phyloP scores from a whole-genome alignment of 768 basidiomycete genomes.

The Crucibulum laeve region DNA sequence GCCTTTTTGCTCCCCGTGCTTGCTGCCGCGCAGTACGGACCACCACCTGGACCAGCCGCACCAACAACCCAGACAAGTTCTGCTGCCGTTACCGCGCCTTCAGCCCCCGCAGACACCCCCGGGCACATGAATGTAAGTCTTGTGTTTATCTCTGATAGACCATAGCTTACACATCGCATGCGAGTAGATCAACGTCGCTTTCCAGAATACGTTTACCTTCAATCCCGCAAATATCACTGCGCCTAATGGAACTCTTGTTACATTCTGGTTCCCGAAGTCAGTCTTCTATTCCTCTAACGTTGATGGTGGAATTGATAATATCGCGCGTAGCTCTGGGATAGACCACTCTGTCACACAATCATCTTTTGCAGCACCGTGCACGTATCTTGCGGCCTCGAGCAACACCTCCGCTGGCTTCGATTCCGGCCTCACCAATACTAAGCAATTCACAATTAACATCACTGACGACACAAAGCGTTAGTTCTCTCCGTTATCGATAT shows the following conservation, averaged over 20 bases:
- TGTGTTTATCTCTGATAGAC: not conserved
- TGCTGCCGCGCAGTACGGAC: slow-evolving; percentile 35
- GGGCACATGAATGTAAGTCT: slow-evolving; percentile 31
- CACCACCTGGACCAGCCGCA: slow-evolving; percentile 14
- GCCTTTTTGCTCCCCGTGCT: slow-evolving; percentile 26
- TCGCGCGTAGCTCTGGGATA: slow-evolving; percentile 11
- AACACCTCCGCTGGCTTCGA: slow-evolving; percentile 45
- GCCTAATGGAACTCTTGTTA: slow-evolving; percentile 43
- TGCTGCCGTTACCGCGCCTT: slow-evolving; percentile 25
- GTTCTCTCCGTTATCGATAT: slow-evolving; percentile 11
- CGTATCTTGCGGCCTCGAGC: slow-evolving; percentile 33
- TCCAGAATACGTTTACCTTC: slow-evolving; percentile 33
- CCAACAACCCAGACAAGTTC: slow-evolving; percentile 17
- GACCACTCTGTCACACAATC: slow-evolving; percentile 56
- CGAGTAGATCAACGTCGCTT: slow-evolving; percentile 38
- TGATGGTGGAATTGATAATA: not conserved
- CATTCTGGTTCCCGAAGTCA: slow-evolving; percentile 50
- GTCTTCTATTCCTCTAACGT: slow-evolving; percentile 4
- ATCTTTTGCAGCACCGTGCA: slow-evolving; percentile 49
- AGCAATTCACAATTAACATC: slow-evolving; percentile 43
- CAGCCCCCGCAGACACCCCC: slow-evolving; percentile 32
- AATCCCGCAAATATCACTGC: slow-evolving; percentile 43
- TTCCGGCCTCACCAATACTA: slow-evolving; percentile 37
- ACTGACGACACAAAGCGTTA: slow-evolving; percentile 41
- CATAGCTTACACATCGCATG: not conserved